Evolutionary conservation across 768 basidiomycete species (phyloP), one percentile per base, ranked within the genome.

Genomic region (Panus rudis): DNA sequence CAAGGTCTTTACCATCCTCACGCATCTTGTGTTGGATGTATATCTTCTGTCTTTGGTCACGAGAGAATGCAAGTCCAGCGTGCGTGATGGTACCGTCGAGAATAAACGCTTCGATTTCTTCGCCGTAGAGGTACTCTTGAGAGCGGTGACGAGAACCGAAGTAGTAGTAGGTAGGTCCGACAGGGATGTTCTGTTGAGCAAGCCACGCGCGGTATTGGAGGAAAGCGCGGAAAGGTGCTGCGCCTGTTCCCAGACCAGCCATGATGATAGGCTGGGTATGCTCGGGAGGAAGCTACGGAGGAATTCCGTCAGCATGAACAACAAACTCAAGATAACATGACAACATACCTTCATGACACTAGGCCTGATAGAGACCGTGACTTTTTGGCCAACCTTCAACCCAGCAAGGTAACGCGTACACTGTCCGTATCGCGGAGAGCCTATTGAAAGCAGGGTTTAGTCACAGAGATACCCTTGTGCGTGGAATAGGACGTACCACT

Each of bases 21-120:
- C 79, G 70, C 92, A 98, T 98, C 75, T 89, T 93, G 72, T 98
- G 89, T 63, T 99, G 96, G 56, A 99, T 99, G 65, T 99, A 99
- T 17, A 94, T 85, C 65, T 99, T 99, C 61, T 81, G 79, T 39
- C 79, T 78, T 1, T 84, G 81, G 59, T 99, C 96, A 47, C 96
- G 81, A 26, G 94, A 97, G 73, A 98, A 99, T 19, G 96, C 96
- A 31, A 99, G 74, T 13, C 96, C 94, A 16, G 91, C 85, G 54
- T 82, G 83, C 11, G 90, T 82, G 63, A 98, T 86, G 46, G 92
- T 69, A 31, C 83, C 79, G 53, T 87, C 86, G 7, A 78, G 67
- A 42, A 98, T 79, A 65, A 87, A 98, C 2, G 92, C 90, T 66
- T 98, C 92, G 60, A 97, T 88, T 64, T 92, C 89, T 58, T 92